Evolutionary conservation across 495 filamentous ascomycete genomes (phyloP).

Genomic region (Neurospora sp.): DNA sequence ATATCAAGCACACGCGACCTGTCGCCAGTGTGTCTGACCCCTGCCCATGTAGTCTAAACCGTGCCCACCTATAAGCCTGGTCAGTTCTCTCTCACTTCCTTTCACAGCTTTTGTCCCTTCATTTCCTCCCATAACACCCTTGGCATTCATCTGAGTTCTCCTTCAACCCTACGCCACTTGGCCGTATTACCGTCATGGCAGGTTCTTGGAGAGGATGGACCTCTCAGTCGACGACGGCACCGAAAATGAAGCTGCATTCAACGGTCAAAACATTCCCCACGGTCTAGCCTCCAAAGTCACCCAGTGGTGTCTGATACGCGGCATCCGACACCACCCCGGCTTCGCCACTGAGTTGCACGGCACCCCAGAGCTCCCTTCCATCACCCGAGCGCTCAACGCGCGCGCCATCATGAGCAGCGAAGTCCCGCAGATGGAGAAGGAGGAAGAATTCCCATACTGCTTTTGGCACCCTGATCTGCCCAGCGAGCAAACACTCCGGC

Average conservation of each 20-base stretch:
- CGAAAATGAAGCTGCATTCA: neutral
- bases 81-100: no score
- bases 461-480: slow-evolving; percentile 32
- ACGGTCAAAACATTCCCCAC: neutral
- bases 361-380: slow-evolving; percentile 4
- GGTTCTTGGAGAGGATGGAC: neutral
- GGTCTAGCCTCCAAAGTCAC: neutral
- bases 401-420: slow-evolving; percentile 30
- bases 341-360: slow-evolving; percentile 14
- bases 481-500: slow-evolving; percentile 25
- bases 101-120: no score
- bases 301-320: slow-evolving; percentile 13
- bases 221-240: neutral
- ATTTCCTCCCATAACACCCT: no score
- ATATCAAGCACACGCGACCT: no score
- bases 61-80: no score
- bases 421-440: slow-evolving; percentile 21
- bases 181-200: neutral
- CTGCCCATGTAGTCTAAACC: no score
- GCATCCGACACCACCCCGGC: slow-evolving; percentile 17
- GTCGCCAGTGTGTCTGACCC: no score
- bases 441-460: slow-evolving; percentile 29
- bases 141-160: neutral
- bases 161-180: neutral
- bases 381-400: slow-evolving; percentile 26